Percentiles rank a stretch among this genome's conserved stretches.
Evolutionary conservation across 352 stramenopile species (phyloP).

Genomic region (Ophiocytium majus): DNA sequence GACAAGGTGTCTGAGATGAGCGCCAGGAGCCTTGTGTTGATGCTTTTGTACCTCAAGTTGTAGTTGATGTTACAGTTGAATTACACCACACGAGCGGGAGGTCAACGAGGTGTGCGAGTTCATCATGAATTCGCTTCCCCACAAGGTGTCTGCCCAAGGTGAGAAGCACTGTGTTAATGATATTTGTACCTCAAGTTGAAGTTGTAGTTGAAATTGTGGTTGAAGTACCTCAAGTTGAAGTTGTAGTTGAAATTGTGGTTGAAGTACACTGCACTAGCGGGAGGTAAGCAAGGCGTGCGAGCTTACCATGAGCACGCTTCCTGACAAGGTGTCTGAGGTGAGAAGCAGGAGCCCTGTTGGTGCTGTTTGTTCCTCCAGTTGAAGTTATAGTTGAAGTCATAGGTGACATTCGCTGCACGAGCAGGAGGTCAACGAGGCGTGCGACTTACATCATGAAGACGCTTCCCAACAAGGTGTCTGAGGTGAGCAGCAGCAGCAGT

Average conservation of each 20-base stretch:
- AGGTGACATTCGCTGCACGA: slow-evolving; percentile 53
- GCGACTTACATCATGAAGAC: slow-evolving; percentile 82
- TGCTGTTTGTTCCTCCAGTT: background rate
- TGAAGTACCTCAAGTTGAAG: too few relatives aligned
- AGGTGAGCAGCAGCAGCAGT: slow-evolving; percentile 65
- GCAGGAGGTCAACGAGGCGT: slow-evolving; percentile 82
- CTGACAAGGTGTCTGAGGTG: slow-evolving; percentile 79
- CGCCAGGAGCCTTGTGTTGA: too few relatives aligned
- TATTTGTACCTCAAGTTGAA: slow-evolving; percentile 3
- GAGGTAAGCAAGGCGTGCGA: slow-evolving; percentile 82
- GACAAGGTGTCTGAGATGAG: slow-evolving; percentile 76
- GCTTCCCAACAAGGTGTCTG: slow-evolving; percentile 79
- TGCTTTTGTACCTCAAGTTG: background rate
- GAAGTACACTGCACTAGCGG: slow-evolving; percentile 60
- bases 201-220: slow-evolving; percentile 16
- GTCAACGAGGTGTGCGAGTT: slow-evolving; percentile 84
- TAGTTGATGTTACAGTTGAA: too few relatives aligned
- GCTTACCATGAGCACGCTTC: slow-evolving; percentile 83
- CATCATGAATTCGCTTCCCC: slow-evolving; percentile 80
- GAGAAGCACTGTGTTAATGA: too few relatives aligned
- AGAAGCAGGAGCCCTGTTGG: too few relatives aligned
- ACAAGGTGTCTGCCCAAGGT: slow-evolving; percentile 80
- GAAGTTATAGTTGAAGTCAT: background rate
- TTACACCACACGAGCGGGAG: slow-evolving; percentile 66
- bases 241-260: slow-evolving; percentile 25